Percentiles rank a stretch among this genome's conserved stretches.
These are phyloP conservation scores for Zangia roseola DNA, from an alignment of 768 basidiomycete genomes.

Conservation along the genomic window DNA sequence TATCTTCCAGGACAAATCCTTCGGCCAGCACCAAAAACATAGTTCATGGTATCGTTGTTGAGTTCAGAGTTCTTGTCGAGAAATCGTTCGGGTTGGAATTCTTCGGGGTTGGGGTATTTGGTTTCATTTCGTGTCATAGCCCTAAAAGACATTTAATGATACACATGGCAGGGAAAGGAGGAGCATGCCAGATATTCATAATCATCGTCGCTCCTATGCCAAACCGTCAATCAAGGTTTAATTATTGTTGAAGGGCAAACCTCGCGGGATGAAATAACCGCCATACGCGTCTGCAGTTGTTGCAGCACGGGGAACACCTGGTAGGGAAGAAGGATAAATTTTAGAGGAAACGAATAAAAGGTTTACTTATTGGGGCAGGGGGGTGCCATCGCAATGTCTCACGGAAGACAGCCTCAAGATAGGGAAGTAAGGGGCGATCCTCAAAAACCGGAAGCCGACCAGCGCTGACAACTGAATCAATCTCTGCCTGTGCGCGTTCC, in stretches of 20 bases:
- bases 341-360: not conserved
- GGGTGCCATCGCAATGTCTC: constrained; percentile 39
- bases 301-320: constrained; percentile 34
- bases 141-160: constrained; percentile 14
- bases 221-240: not conserved
- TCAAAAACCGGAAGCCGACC: constrained; percentile 33
- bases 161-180: not conserved
- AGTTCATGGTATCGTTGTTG: constrained; percentile 28
- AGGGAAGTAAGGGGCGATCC: constrained; percentile 27
- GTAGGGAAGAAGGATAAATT: not conserved
- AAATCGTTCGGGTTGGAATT: constrained; percentile 39
- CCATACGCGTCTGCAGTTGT: constrained; percentile 42
- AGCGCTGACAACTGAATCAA: constrained; percentile 31
- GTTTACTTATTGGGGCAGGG: constrained; percentile 32
- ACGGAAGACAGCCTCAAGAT: constrained; percentile 27
- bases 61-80: constrained; percentile 19
- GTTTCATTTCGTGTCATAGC: constrained; percentile 35
- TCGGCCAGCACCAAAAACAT: constrained; percentile 38
- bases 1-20: constrained; percentile 40
- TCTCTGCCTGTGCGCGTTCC: constrained; percentile 37
- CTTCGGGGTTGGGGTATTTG: constrained; percentile 33
- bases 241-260: constrained; percentile 22
- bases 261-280: constrained; percentile 57
- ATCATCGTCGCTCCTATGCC: constrained; percentile 28
- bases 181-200: constrained; percentile 26